Conservation (phyloP, 176 grass and related monocot genomes). For the Aegilops sharonensis region DNA sequence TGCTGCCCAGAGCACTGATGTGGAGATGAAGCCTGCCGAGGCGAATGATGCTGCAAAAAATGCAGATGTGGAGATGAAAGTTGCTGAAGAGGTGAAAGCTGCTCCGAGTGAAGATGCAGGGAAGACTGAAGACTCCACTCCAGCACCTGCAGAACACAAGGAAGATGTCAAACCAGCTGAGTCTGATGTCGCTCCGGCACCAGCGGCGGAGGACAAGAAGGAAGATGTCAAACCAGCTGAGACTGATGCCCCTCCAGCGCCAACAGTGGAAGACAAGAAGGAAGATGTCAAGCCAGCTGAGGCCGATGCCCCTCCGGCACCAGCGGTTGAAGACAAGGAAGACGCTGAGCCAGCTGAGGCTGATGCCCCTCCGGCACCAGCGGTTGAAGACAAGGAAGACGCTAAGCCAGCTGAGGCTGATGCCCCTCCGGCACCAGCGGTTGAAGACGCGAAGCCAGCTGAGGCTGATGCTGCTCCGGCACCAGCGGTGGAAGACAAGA, state of each 20-base stretch:
- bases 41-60: background rate
- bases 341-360: slow-evolving; percentile 5
- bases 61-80: slow-evolving; percentile 3
- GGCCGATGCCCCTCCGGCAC: background rate
- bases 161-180: slow-evolving; percentile 21
- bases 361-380: background rate
- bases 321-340: background rate
- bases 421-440: background rate
- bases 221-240: slow-evolving; percentile 23
- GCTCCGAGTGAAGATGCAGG: slow-evolving; percentile 13
- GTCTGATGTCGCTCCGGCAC: background rate
- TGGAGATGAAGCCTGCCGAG: slow-evolving; percentile 16
- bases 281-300: slow-evolving; percentile 24
- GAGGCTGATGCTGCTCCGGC: background rate
- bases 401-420: slow-evolving; percentile 9
- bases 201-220: background rate
- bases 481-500: background rate
- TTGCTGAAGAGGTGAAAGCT: slow-evolving; percentile 3
- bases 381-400: background rate
- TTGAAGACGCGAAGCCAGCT: background rate
- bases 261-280: background rate
- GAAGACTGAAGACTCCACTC: slow-evolving; percentile 25
- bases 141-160: slow-evolving; percentile 15
- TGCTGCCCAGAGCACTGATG: background rate
- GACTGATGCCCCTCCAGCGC: background rate